Evolutionary conservation across 2,329 filamentous ascomycete genomes (phyloP), one percentile per base, ranked within the genome.

Genomic region (Fusarium staphyleae): DNA sequence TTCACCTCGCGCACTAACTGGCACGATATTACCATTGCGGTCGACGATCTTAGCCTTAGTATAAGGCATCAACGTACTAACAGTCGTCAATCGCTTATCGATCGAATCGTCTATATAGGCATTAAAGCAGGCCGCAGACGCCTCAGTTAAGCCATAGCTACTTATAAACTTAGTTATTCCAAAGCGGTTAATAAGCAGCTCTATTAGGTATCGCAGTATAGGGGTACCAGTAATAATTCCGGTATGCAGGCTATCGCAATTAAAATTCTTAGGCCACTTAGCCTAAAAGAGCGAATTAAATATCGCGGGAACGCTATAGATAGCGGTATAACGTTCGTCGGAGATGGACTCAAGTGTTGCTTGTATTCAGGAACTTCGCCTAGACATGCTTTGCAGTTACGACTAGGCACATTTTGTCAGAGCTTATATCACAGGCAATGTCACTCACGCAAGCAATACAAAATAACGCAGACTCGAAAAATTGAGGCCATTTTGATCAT

Each of bases 281-380:
- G 79, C 77, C 14, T 83, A 76, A 61, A 85, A 78, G 3, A 85
- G 73, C 0, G 86, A 86, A 68, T 91, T 88, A 71, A 92, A 91
- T 90, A 93, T 93, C 50, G 90, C 89, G 0, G 90, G 90, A 0
- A 93, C 90, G 28, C 90, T 90, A 68, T 93, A 89, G 0, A 93
- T 78, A 0, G 87, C 90, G 0, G 90, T 93, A 70, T 87, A 89
- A 37, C 78, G 75, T 68, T 90, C 87, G 45, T 87, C 80, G 2
- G 82, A 80, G 32, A 93, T 84, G 47, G 88, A 87, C 35, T 78
- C 78, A 28, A 93, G 78, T 2, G 87, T 87, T 0, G 87, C 84
- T 4, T 75, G 72, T 2, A 88, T 80, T n/a, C n/a, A n/a, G n/a
- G n/a, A n/a, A n/a, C n/a, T n/a, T n/a, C n/a, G n/a, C n/a, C n/a